These are phyloP conservation scores for Metschnikowia cerradonensis DNA, from an alignment of 805 yeast species.

Conservation along the genomic window DNA sequence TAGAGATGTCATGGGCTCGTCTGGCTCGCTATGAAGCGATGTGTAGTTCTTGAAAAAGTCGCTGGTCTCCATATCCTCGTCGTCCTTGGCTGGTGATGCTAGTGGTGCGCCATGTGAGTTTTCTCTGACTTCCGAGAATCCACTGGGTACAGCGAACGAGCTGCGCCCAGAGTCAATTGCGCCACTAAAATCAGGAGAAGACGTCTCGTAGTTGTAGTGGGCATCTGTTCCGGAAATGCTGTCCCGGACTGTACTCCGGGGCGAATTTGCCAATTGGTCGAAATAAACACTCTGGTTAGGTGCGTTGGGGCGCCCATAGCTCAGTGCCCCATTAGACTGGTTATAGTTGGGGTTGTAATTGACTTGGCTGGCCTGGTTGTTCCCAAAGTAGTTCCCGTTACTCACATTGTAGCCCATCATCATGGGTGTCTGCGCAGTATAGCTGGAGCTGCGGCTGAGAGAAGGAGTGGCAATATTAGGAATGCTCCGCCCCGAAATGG, in stretches of 20 bases:
- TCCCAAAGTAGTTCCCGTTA: background rate
- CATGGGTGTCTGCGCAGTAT: conserved; percentile 5
- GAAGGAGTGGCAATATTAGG: background rate
- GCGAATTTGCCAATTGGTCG: conserved; percentile 7
- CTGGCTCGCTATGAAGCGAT: conserved; percentile 19
- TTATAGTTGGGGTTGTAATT: background rate
- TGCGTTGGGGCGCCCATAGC: background rate
- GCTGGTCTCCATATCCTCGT: conserved; percentile 17
- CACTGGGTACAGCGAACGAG: conserved; percentile 14
- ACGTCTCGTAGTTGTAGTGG: conserved; percentile 8
- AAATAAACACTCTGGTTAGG: conserved; percentile 5
- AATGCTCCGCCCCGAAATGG: conserved; percentile 5
- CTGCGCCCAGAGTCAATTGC: conserved; percentile 3
- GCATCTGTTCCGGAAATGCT: conserved; percentile 10
- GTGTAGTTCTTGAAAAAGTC: conserved; percentile 24
- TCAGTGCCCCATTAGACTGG: background rate
- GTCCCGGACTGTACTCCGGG: conserved; percentile 2
- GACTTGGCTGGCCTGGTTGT: background rate
- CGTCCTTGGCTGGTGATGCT: conserved; percentile 13
- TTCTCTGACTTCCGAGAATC: conserved; percentile 3
- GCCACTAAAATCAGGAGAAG: conserved; percentile 14
- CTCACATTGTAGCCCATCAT: background rate
- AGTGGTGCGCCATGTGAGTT: conserved; percentile 4
- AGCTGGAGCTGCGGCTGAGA: conserved; percentile 3
- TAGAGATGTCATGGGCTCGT: conserved; percentile 12